These are phyloP conservation scores for Stephania yunnanensis DNA, from an alignment of 164 flowering plant genomes.

Conservation along the genomic window DNA sequence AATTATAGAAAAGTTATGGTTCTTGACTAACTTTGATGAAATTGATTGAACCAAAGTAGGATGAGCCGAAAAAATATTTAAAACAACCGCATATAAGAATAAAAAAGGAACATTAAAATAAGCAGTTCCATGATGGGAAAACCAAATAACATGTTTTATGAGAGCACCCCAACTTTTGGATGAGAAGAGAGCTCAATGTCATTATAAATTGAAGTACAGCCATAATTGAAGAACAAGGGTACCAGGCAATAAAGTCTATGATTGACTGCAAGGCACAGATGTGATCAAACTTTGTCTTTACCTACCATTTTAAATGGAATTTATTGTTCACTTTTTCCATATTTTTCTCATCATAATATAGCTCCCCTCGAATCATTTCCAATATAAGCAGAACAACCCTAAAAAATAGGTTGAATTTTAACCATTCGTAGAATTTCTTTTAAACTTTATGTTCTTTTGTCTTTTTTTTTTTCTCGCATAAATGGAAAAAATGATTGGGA, in stretches of 20 bases:
- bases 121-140: too few species aligned
- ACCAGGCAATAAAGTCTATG: background rate
- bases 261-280: background rate
- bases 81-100: too few species aligned
- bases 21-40: too few species aligned
- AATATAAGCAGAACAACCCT: background rate
- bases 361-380: background rate
- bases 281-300: background rate
- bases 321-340: background rate
- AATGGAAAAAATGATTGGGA: conserved; percentile 7
- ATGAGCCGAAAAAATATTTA: too few species aligned
- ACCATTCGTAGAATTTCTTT: background rate
- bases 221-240: background rate
- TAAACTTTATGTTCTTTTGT: background rate
- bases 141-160: too few species aligned
- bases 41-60: too few species aligned
- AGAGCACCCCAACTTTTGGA: background rate
- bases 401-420: background rate
- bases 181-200: background rate
- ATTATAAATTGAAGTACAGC: background rate
- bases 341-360: background rate
- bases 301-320: background rate
- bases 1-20: too few species aligned
- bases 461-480: conserved; percentile 7
- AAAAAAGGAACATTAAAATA: too few species aligned